phyloP scores from a whole-genome alignment of 2,329 filamentous ascomycete genomes.

The Botrytis cinerea region DNA sequence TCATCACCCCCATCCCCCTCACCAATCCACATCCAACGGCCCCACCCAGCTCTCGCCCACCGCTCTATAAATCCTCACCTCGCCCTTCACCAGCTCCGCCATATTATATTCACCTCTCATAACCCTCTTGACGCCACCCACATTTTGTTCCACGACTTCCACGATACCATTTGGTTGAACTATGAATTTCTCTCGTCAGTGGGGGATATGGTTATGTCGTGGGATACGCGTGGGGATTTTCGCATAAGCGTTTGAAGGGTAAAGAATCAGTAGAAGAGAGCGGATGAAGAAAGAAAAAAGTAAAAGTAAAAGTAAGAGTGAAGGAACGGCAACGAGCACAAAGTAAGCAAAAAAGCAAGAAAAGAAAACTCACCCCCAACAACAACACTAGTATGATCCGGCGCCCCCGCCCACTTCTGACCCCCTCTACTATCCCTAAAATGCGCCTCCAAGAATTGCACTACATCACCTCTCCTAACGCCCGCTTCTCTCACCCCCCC shows the following conservation, averaged over 20 bases:
- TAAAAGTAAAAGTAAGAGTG: background rate
- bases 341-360: background rate
- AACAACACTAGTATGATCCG: conserved; percentile 43
- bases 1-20: background rate
- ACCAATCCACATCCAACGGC: background rate
- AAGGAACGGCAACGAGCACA: background rate
- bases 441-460: conserved; percentile 41
- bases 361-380: conserved; percentile 27
- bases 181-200: background rate
- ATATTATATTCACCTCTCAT: background rate
- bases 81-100: background rate
- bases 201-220: too few species aligned
- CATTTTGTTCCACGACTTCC: background rate
- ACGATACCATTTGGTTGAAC: background rate
- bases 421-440: conserved; percentile 38
- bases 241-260: background rate
- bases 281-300: background rate
- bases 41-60: background rate
- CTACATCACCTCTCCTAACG: conserved; percentile 42
- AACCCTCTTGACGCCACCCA: background rate
- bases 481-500: conserved; percentile 36
- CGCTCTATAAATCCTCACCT: conserved; percentile 1
- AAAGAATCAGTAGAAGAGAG: background rate
- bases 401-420: conserved; percentile 38
- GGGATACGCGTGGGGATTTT: background rate